Base-by-base conservation (phyloP, 2,329 filamentous ascomycete genomes). In the Monilinia vaccinii-corymbosi region DNA sequence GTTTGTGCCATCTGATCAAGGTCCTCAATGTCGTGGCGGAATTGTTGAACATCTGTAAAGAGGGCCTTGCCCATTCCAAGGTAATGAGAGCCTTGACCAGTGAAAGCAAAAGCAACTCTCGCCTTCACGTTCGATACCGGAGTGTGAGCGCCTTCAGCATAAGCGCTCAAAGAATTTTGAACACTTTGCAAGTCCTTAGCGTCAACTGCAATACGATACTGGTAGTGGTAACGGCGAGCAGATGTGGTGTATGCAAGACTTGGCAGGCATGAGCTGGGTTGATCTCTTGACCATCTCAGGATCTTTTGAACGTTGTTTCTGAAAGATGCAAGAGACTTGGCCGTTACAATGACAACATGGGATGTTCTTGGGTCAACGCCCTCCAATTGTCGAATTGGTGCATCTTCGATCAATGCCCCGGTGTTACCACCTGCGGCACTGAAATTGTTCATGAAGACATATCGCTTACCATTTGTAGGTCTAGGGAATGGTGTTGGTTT, bases 211-310 rank as follows among this genome's bases (percentile, higher is more conserved):
- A 81, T 74, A 23, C 81, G 77, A 73, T 79, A 80, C 64, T 77
- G 73, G 70, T 84, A 78, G 64, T 86, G 83, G 11, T 81, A 78
- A 55, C 79, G 79, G 16, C 84, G 78, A 7, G 62, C 61, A n/a
- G 63, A 65, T 23, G 63, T 64, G 23, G 64, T 65, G 10, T 65
- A 65, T 46, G 63, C 61, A 25, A 65, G 60, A 31, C 51, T 48
- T 36, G 61, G 51, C 13, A 65, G 51, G 18, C 53, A 49, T 36
- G 55, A 62, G 46, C 45, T 50, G 13, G 47, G 45, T 56, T 62
- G 53, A 47, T 42, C 44, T 25, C 36, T 46, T 23, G 50, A 47
- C 53, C 55, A 60, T 18, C 18, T 23, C 31, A 62, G 16, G 3
- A 62, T 23, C 14, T 40, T 46, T 9, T 52, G 56, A 25, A 62